Percentiles rank a stretch among this genome's conserved stretches.
Conservation (phyloP, 768 basidiomycete species). For the Paxillus rubicundulus region DNA sequence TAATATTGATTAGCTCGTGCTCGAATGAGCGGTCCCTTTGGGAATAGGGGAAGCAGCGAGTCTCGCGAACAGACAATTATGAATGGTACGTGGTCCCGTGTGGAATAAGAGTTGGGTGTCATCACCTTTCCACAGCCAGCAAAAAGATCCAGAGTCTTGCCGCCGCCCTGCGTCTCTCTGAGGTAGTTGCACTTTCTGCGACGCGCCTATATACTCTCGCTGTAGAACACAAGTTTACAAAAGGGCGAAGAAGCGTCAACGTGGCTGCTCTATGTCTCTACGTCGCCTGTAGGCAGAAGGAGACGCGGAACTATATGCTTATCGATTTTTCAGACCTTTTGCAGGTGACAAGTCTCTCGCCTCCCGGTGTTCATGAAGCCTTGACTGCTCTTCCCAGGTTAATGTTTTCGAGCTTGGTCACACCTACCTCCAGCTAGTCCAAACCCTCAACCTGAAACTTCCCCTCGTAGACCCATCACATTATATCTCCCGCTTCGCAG, state of each 20-base stretch:
- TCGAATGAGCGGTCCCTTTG: constrained; percentile 77
- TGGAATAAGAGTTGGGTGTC: not conserved
- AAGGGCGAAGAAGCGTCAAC: constrained; percentile 88
- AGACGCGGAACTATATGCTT: constrained; percentile 92
- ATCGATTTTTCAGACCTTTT: constrained; percentile 98
- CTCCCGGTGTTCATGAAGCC: not conserved
- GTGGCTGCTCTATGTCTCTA: constrained; percentile 97
- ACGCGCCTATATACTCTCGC: constrained; percentile 90
- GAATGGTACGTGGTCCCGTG: constrained; percentile 56
- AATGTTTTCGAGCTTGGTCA: constrained; percentile 98
- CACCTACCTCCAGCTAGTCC: constrained; percentile 92
- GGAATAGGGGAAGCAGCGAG: constrained; percentile 74
- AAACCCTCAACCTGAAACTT: constrained; percentile 77
- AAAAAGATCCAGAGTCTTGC: constrained; percentile 84
- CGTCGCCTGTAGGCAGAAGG: constrained; percentile 87
- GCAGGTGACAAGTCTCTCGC: constrained; percentile 47
- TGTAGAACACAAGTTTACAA: constrained; percentile 90
- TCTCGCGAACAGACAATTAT: constrained; percentile 90
- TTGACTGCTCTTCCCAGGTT: constrained; percentile 50
- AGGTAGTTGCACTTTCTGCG: constrained; percentile 76
- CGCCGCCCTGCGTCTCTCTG: constrained; percentile 71
- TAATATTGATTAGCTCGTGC: constrained; percentile 59
- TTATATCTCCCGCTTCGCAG: constrained; percentile 93
- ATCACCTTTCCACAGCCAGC: constrained; percentile 50
- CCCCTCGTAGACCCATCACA: constrained; percentile 94